phyloP scores from a whole-genome alignment of 2,329 filamentous ascomycete species.

The Penicillium concentricum region DNA sequence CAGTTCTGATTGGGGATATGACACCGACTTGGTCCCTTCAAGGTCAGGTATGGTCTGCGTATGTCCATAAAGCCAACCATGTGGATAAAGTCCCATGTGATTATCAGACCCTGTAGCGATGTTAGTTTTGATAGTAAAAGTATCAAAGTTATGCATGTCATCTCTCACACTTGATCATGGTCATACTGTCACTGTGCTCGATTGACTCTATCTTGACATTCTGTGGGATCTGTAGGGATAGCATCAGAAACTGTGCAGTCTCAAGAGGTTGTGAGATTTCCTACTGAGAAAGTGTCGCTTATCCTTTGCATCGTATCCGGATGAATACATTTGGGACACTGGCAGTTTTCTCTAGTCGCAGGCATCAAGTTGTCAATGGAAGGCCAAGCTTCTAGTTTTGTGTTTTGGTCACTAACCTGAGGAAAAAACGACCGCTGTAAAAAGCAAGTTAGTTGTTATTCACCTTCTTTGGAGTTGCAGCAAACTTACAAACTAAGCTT shows the following conservation, averaged over 20 bases:
- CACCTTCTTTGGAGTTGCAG: not conserved
- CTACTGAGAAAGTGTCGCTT: constrained; percentile 66
- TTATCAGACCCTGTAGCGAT: constrained; percentile 60
- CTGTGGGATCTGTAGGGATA: constrained; percentile 44
- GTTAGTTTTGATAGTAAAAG: constrained; percentile 13
- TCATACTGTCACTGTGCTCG: constrained; percentile 33
- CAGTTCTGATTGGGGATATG: not conserved
- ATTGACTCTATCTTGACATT: constrained; percentile 43
- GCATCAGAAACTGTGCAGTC: not conserved
- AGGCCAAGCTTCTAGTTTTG: not conserved
- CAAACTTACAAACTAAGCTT: not conserved
- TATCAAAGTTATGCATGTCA: not conserved
- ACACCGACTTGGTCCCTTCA: not conserved
- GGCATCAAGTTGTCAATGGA: not conserved
- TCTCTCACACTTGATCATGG: constrained; percentile 53
- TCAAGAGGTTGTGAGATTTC: constrained; percentile 11
- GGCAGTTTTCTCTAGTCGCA: constrained; percentile 66
- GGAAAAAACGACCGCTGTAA: constrained; percentile 19
- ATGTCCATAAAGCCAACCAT: constrained; percentile 60
- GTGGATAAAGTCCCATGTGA: constrained; percentile 68
- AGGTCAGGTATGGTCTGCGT: constrained; percentile 28
- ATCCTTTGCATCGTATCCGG: constrained; percentile 68
- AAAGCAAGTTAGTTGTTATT: not conserved
- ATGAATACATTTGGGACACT: constrained; percentile 66
- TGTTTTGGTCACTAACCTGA: constrained; percentile 14